Conservation (phyloP, 352 stramenopile genomes). For the Phytophthora tentaculata region DNA sequence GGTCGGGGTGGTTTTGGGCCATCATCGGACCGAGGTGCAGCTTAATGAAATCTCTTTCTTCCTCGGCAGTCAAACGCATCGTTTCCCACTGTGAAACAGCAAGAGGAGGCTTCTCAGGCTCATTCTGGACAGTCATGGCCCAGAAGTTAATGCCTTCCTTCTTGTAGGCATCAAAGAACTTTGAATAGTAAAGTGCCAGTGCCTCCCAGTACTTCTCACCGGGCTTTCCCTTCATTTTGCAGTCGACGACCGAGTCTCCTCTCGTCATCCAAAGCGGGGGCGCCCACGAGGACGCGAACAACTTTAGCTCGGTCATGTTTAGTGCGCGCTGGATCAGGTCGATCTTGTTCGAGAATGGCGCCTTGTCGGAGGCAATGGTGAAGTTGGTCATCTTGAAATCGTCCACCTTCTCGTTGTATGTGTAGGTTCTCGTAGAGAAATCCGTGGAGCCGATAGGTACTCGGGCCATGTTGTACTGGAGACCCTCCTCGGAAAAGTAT, state of each 20-base stretch:
- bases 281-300: conserved; percentile 79
- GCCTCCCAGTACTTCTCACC: conserved; percentile 51
- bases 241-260: conserved; percentile 50
- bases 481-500: conserved; percentile 62
- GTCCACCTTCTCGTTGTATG: conserved; percentile 43
- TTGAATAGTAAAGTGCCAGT: conserved; percentile 79
- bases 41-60: conserved; percentile 66
- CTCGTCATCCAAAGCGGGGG: conserved; percentile 83
- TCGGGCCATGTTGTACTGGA: conserved; percentile 71
- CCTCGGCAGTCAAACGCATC: conserved; percentile 36
- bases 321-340: conserved; percentile 47
- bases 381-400: conserved; percentile 62
- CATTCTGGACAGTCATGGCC: conserved; percentile 80
- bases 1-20: conserved; percentile 57
- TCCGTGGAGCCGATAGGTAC: conserved; percentile 78
- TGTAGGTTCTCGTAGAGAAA: conserved; percentile 65
- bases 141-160: conserved; percentile 61
- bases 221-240: conserved; percentile 46
- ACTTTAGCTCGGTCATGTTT: conserved; percentile 43
- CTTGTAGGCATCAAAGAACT: conserved; percentile 78
- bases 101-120: conserved; percentile 53
- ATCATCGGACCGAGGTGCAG: conserved; percentile 70
- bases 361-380: conserved; percentile 67
- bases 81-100: conserved; percentile 51
- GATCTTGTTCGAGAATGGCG: conserved; percentile 39